A percentile compares a stretch with the other conserved stretches of the same genome.
Evolutionary conservation across 2,329 filamentous ascomycete genomes (phyloP).

Genomic region (Apiospora arundinis): DNA sequence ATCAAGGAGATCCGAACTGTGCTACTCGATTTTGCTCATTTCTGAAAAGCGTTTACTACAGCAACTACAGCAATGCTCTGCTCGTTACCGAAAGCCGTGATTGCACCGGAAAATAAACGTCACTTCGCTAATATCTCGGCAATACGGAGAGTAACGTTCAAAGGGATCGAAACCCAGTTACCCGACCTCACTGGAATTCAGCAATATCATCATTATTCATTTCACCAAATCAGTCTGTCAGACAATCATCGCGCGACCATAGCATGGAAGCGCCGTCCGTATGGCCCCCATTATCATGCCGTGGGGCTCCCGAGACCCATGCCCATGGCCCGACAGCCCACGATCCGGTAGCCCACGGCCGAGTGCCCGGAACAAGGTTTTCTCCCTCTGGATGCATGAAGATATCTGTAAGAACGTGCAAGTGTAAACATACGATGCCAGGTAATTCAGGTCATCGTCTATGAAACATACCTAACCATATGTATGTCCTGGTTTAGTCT

Average conservation of each 20-base stretch:
- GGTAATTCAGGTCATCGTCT: no score
- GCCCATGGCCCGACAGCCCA: slow-evolving; percentile 22
- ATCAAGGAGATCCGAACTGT: not conserved
- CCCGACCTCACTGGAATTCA: not conserved
- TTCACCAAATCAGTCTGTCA: no score
- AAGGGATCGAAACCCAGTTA: no score
- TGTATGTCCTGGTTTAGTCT: slow-evolving; percentile 47
- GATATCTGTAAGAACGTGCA: slow-evolving; percentile 23
- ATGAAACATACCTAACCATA: no score
- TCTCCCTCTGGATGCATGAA: slow-evolving; percentile 31
- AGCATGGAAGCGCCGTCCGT: no score
- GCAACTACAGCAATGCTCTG: no score
- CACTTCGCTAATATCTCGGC: not conserved
- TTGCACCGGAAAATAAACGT: not conserved
- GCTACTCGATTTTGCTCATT: not conserved
- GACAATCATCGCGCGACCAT: no score
- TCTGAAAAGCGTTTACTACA: no score
- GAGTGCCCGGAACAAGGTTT: slow-evolving; percentile 22
- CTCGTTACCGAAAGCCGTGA: not conserved
- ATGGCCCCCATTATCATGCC: not conserved
- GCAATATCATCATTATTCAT: no score
- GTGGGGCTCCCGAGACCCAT: not conserved
- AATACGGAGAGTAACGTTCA: not conserved
- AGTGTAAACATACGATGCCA: no score
- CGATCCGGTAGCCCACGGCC: slow-evolving; percentile 21